These are phyloP conservation scores for Nicotiana knightiana DNA, from an alignment of 257 asterid genomes.

Conservation along the genomic window DNA sequence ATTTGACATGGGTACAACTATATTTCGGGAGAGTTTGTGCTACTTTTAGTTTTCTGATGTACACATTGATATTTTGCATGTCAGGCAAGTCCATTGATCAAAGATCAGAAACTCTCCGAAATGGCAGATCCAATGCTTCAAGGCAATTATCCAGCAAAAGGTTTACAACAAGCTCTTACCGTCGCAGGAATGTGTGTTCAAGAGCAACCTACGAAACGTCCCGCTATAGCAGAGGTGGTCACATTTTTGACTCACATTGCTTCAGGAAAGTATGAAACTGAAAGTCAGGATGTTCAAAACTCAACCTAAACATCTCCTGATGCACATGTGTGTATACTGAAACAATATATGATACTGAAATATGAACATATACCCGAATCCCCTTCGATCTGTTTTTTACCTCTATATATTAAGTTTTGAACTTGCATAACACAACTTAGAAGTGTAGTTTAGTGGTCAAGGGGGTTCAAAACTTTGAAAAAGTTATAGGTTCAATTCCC, in stretches of 20 bases:
- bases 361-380: not conserved
- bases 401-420: no score
- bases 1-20: not conserved
- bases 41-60: not conserved
- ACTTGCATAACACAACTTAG: no score
- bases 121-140: constrained; percentile 73
- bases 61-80: not conserved
- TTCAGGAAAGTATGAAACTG: constrained; percentile 48
- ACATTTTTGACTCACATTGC: constrained; percentile 71
- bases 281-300: constrained; percentile 27
- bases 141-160: constrained; percentile 67
- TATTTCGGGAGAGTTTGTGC: not conserved
- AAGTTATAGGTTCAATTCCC: no score
- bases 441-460: no score
- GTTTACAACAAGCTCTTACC: constrained; percentile 75
- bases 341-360: not conserved
- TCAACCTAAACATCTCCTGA: constrained; percentile 37
- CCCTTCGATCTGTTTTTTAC: no score
- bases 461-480: no score
- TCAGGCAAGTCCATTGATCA: constrained; percentile 73
- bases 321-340: not conserved
- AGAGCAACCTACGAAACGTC: constrained; percentile 66
- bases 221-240: constrained; percentile 76
- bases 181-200: constrained; percentile 85
- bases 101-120: constrained; percentile 58